Evolutionary conservation across 108 stramenopile genomes (phyloP), one percentile per base, ranked within the genome.

Genomic region (Stephanodiscus triporus): DNA sequence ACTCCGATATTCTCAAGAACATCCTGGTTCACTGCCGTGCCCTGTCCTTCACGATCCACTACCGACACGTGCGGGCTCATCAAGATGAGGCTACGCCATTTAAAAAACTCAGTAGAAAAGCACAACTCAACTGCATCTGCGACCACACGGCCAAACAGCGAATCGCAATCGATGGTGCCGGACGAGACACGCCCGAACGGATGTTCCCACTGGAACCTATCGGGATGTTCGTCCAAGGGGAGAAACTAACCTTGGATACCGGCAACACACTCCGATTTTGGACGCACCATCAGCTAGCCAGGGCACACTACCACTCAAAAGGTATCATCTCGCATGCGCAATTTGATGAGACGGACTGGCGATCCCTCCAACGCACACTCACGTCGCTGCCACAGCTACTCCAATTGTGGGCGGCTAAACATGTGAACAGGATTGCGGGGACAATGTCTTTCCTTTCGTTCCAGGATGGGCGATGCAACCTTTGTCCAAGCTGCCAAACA

Each of bases 11-110:
- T 26, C 37, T 70, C 1, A 70, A 70, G 9, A 70, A 7, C 6
- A 55, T 77, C 9, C 42, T 77, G 63, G 26, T 77, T 9, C 27
- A 70, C 27, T 77, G 76, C 57, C 34, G 29, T 20, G 26, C 14
- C 9, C 20, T 77, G 19, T 24, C 68, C 10, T 77, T 77, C 26
- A 0, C 17, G 9, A 58, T 16, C 4, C 8, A 34, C 9, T 70
- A 57, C 30, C 22, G 6, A 0, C 69, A 70, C 30, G 26, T 60
- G 0, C 40, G 37, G 40, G 57, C 69, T 5, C 69, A 70, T 9
- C 54, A 70, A 38, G 66, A 67, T 17, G 43, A 70, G 1, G 0
- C 2, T 0, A 13, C 10, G 6, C 4, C 8, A 0, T 64, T 9
- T 20, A 27, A 38, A 0, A 23, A 65, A 9, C 10, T 71, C 8